These are phyloP conservation scores for Gynandropsis gynandra DNA, from an alignment of 345 rosid genomes.

Conservation along the genomic window DNA sequence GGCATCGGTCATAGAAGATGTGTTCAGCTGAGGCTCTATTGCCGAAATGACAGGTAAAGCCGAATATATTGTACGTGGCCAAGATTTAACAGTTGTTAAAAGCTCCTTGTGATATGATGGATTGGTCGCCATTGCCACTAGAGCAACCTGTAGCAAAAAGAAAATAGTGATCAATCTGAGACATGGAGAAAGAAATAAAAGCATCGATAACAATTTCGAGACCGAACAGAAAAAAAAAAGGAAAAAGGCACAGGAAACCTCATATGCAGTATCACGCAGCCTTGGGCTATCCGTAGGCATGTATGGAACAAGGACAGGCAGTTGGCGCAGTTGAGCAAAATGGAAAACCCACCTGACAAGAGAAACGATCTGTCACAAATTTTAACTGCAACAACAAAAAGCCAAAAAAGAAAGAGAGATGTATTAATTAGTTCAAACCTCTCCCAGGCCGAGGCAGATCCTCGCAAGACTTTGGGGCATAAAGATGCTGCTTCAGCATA, in stretches of 20 bases:
- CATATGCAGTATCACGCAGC: conserved; percentile 96
- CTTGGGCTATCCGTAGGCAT: conserved; percentile 89
- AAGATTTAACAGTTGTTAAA: conserved; percentile 80
- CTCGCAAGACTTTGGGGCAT: conserved; percentile 88
- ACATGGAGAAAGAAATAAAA: background rate
- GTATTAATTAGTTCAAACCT: conserved; percentile 44
- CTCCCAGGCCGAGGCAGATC: conserved; percentile 98
- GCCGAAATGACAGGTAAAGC: conserved; percentile 89
- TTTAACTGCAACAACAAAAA: conserved; percentile 19
- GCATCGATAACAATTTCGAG: conserved; percentile 4
- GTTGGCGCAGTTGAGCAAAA: conserved; percentile 98
- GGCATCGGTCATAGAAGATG: conserved; percentile 89
- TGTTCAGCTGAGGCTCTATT: conserved; percentile 91
- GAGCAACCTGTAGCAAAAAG: conserved; percentile 65
- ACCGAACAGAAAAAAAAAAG: conserved; percentile 1
- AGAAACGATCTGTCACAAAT: conserved; percentile 22
- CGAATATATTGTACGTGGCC: conserved; percentile 86
- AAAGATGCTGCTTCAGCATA: conserved; percentile 97
- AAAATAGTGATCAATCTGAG: conserved; percentile 3
- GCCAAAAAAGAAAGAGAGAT: conserved; percentile 9
- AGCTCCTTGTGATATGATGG: conserved; percentile 74
- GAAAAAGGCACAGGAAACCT: conserved; percentile 45
- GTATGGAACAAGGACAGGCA: conserved; percentile 89
- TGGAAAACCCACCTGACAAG: conserved; percentile 94
- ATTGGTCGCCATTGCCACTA: conserved; percentile 96